A percentile compares a stretch with the other conserved stretches of the same genome.
Evolutionary conservation across 768 basidiomycete species (phyloP).

Genomic region (Mycena maculata): DNA sequence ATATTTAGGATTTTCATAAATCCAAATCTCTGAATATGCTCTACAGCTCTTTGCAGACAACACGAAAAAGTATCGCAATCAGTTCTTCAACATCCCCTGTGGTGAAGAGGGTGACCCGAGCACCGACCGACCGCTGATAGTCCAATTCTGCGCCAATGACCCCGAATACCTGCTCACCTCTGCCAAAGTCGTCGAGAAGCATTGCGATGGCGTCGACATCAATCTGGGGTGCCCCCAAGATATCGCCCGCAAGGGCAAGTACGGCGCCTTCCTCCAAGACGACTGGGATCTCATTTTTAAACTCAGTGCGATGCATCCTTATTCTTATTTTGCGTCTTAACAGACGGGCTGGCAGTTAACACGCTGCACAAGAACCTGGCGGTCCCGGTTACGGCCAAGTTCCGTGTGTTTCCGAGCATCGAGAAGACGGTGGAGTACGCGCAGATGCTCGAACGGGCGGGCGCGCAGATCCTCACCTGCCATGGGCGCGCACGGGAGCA

Average conservation of each 20-base stretch:
- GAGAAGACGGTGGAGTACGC: constrained; percentile 95
- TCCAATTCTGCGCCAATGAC: constrained; percentile 96
- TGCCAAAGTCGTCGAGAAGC: constrained; percentile 78
- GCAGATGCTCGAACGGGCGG: constrained; percentile 93
- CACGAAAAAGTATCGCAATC: constrained; percentile 64
- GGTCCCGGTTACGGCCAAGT: constrained; percentile 97
- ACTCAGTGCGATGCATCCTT: constrained; percentile 66
- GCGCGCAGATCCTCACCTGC: constrained; percentile 94
- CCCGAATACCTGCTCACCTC: constrained; percentile 81
- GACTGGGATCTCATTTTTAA: constrained; percentile 91
- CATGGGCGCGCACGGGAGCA: constrained; percentile 94
- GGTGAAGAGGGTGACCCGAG: constrained; percentile 86
- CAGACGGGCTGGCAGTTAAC: constrained; percentile 67
- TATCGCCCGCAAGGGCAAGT: constrained; percentile 87
- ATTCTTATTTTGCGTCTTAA: not conserved
- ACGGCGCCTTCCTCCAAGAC: constrained; percentile 93
- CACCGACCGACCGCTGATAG: constrained; percentile 85
- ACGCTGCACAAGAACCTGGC: constrained; percentile 85
- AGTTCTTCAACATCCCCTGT: constrained; percentile 72
- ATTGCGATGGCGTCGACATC: constrained; percentile 95
- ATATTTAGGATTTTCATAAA: not conserved
- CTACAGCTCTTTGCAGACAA: constrained; percentile 71
- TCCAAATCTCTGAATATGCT: no score
- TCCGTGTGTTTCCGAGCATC: constrained; percentile 87
- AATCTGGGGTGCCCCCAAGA: constrained; percentile 97